phyloP scores from a whole-genome alignment of 2,329 filamentous ascomycete genomes.

The Monilinia laxa region DNA sequence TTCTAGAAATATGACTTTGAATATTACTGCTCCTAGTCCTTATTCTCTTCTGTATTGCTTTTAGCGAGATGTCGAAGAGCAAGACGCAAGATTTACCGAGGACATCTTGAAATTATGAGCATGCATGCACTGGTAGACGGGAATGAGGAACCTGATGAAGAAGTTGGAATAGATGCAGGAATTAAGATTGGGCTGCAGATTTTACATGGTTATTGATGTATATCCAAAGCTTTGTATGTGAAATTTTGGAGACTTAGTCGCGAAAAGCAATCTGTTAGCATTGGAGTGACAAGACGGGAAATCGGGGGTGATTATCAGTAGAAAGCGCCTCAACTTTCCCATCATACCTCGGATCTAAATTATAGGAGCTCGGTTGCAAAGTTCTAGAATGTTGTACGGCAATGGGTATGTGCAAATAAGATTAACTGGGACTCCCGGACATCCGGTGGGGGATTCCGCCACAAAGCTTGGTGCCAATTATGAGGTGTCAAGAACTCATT shows the following conservation, averaged over 20 bases:
- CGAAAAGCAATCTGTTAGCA: neutral
- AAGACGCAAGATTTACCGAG: neutral
- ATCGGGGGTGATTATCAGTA: neutral
- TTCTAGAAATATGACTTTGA: neutral
- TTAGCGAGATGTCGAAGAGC: neutral
- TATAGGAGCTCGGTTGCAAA: constrained; percentile 18
- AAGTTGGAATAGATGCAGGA: neutral
- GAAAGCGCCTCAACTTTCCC: neutral
- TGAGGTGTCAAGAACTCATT: neutral
- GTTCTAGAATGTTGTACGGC: neutral
- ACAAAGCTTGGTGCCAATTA: constrained; percentile 1
- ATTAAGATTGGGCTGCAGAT: neutral
- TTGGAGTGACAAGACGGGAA: neutral
- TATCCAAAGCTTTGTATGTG: neutral
- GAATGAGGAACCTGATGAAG: neutral
- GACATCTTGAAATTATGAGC: neutral
- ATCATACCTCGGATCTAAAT: too few relatives aligned
- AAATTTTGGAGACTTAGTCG: neutral
- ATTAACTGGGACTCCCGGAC: constrained; percentile 3
- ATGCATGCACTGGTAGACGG: neutral
- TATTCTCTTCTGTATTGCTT: neutral
- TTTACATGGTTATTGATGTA: neutral
- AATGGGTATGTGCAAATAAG: neutral
- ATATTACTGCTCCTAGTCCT: neutral
- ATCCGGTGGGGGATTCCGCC: constrained; percentile 21